These are phyloP conservation scores for Cutaneotrichosporon cutaneum DNA, from an alignment of 1,284 basidiomycete species.

Conservation along the genomic window DNA sequence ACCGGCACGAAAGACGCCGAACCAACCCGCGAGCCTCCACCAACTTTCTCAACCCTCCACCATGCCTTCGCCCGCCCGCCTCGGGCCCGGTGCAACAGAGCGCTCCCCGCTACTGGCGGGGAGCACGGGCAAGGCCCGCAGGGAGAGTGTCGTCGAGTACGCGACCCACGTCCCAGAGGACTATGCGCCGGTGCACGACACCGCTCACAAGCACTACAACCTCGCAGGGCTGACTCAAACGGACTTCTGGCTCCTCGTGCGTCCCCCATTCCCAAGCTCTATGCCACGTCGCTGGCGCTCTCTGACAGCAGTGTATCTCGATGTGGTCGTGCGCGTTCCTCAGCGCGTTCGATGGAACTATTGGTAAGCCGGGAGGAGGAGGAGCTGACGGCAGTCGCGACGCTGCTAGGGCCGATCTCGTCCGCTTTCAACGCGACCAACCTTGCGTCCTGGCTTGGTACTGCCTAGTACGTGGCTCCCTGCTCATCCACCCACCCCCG, in stretches of 20 bases:
- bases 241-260: conserved; percentile 36
- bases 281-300: too few species aligned
- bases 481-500: not conserved
- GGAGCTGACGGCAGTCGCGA: conserved; percentile 52
- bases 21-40: too few species aligned
- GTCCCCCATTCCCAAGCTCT: not conserved
- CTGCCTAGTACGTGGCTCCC: conserved; percentile 55
- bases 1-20: too few species aligned
- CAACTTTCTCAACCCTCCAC: not conserved
- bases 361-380: conserved; percentile 16
- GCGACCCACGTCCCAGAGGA: conserved; percentile 22
- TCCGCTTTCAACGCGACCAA: conserved; percentile 50
- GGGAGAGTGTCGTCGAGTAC: conserved; percentile 21
- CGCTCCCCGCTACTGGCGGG: conserved; percentile 18
- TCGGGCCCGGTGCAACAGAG: conserved; percentile 6
- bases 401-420: conserved; percentile 58
- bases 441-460: conserved; percentile 80
- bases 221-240: conserved; percentile 36
- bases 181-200: conserved; percentile 11
- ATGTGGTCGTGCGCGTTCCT: conserved; percentile 58
- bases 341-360: conserved; percentile 71
- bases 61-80: not conserved
- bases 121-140: conserved; percentile 3
- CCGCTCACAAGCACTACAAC: conserved; percentile 36
- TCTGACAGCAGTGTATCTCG: conserved; percentile 29